Evolutionary conservation across 73 alveolate species (phyloP), one percentile per base, ranked within the genome.

Genomic region (Paramecium sexaurelia): DNA sequence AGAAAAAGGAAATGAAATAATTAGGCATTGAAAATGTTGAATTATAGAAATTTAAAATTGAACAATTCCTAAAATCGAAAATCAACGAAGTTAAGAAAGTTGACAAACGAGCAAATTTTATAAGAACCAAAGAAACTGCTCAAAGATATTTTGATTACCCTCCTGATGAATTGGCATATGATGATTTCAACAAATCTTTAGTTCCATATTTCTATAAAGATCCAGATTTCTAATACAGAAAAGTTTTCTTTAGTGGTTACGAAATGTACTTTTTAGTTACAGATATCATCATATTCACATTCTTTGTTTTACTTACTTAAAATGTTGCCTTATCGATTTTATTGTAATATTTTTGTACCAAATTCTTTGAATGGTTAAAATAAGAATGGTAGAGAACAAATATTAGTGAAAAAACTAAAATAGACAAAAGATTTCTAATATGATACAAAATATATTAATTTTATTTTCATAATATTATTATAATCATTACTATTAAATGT

Each of bases 71-170:
- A 66, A 92, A 93, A 83, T 37, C 93, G 40, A 93, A 87, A 84
- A 94, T 95, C n/a, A 93, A 94, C 37, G 95, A 94, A 69, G 98
- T 87, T 24, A 92, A 93, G 17, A 87, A 84, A 71, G 33, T 71
- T 11, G 86, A 92, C 92, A 95, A 82, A 37, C 86, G 33, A 87
- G 92, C 84, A 6, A 91, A 55, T 87, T 71, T 92, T 45, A 82
- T 95, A 41, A 93, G 85, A 75, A 96, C 92, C 3, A 95, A 95
- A 90, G 45, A 93, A 32, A 22, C 71, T 51, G 45, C 69, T 20
- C 93, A 95, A 94, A 95, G 98, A 92, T 85, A 92, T 75, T 94
- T 95, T 84, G 94, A 94, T 91, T 88, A 94, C 84, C 98, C 98
- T 26, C 98, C 98, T 37, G 89, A 92, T n/a, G 95, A 84, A 22